Conservation (phyloP, 495 filamentous ascomycete genomes). For the Mytilinidion resinicola region DNA sequence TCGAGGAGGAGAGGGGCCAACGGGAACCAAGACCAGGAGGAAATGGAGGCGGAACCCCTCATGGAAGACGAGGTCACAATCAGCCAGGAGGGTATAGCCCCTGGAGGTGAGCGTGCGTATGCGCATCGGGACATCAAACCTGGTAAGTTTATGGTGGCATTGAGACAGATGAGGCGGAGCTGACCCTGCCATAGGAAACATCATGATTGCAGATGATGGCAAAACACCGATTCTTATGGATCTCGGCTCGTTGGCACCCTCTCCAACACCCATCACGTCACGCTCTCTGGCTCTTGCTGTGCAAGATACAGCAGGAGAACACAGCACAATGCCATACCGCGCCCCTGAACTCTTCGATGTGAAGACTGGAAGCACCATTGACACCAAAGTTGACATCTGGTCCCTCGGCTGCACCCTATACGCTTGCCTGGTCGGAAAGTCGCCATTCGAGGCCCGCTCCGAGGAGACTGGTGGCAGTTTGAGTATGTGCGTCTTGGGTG, state of each 20-base stretch:
- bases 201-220: slow-evolving; percentile 90
- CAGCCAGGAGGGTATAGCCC: slow-evolving; percentile 63
- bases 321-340: slow-evolving; percentile 97
- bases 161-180: slow-evolving; percentile 8
- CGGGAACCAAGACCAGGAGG: slow-evolving; percentile 56
- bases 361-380: slow-evolving; percentile 84
- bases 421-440: slow-evolving; percentile 91
- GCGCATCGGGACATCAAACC: slow-evolving; percentile 97
- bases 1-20: slow-evolving; percentile 33
- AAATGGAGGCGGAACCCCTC: slow-evolving; percentile 67
- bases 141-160: slow-evolving; percentile 45
- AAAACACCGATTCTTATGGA: slow-evolving; percentile 95
- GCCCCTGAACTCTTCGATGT: slow-evolving; percentile 98
- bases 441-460: slow-evolving; percentile 87
- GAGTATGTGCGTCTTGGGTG: slow-evolving; percentile 82
- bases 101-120: slow-evolving; percentile 71
- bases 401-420: slow-evolving; percentile 93
- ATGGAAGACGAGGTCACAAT: slow-evolving; percentile 76
- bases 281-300: slow-evolving; percentile 84
- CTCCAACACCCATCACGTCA: slow-evolving; percentile 87
- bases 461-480: slow-evolving; percentile 94
- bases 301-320: slow-evolving; percentile 90
- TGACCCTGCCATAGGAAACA: slow-evolving; percentile 59
- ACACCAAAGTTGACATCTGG: slow-evolving; percentile 98
- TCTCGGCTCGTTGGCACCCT: slow-evolving; percentile 82